Base-by-base conservation (phyloP, 441 rosid genomes). In the Codiaeum variegatum region DNA sequence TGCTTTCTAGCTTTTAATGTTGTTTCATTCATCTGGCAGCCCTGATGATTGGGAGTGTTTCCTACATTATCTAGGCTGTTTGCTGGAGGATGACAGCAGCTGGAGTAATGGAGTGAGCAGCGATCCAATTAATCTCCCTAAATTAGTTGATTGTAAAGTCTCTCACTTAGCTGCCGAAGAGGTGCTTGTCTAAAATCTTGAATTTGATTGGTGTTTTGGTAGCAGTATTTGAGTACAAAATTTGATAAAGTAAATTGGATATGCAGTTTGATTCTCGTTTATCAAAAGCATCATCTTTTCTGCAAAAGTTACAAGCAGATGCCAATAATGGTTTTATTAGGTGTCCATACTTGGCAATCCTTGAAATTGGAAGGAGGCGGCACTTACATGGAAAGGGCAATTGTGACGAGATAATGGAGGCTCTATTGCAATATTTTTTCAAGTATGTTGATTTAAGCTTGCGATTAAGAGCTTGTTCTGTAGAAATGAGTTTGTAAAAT, bases 11-110 rank as follows among this genome's bases (percentile, higher is more conserved):
- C 55, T 78, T 60, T 83, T 82, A 74, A 79, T 80, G 36, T 82
- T 59, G 55, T 70, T 60, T 70, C 72, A 70, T 83, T 80, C 24
- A 31, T 79, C 80, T 82, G 85, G 79, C 94, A 93, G 99, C 87
- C 96, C 97, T 83, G 99, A 96, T 84, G 99, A 96, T 79, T 92
- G 98, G 98, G 96, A 93, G 85, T 89, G 92, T 83, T 94, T 93
- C 85, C 88, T 88, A 71, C 91, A 93, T 70, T 96, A 90, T 87
- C 88, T 96, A 59, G 91, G 90, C 81, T 96, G 99, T 81, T 84
- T 93, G 86, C 87, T 96, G 75, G 97, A 89, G 85, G 98, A 96
- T 84, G 88, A 83, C 68, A 88, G 90, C 80, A 75, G 88, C 86
- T 89, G 89, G 96, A 77, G 81, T 62, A 70, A 52, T 73, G 87